Conservation (phyloP, 192 early-diverging fungal genomes). For the Dissophora globulifera region DNA sequence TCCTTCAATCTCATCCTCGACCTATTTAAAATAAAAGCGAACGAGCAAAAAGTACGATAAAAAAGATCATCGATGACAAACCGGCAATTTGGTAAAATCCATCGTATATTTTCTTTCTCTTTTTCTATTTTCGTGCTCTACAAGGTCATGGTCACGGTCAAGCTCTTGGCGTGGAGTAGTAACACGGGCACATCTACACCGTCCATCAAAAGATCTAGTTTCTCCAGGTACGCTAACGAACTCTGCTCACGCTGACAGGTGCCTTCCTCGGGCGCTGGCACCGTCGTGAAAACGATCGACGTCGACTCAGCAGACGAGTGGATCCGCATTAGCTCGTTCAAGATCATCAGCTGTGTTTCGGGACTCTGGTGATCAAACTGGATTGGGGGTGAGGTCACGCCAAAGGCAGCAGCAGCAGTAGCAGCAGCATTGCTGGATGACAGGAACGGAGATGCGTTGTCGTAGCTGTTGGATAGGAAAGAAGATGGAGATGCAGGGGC, state of each 20-base stretch:
- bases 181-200: constrained; percentile 65
- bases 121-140: constrained; percentile 21
- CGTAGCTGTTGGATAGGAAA: too few relatives aligned
- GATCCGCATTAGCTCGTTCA: constrained; percentile 72
- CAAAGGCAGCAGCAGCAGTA: too few relatives aligned
- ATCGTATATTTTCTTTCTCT: background rate
- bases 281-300: constrained; percentile 67
- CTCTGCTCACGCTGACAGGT: constrained; percentile 54
- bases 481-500: too few relatives aligned
- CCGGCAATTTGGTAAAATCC: too few relatives aligned
- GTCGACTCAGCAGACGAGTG: constrained; percentile 58
- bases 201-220: constrained; percentile 54
- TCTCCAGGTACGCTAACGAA: constrained; percentile 60
- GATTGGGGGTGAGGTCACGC: constrained; percentile 1
- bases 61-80: too few relatives aligned
- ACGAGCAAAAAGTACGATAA: too few relatives aligned
- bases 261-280: constrained; percentile 66
- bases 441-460: too few relatives aligned
- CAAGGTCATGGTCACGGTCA: constrained; percentile 72
- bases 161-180: constrained; percentile 71
- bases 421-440: too few relatives aligned
- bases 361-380: constrained; percentile 68
- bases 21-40: too few relatives aligned
- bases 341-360: constrained; percentile 63
- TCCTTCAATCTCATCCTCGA: too few relatives aligned